These are phyloP conservation scores for Lophium mytilinum DNA, from an alignment of 495 filamentous ascomycete species.

Conservation along the genomic window DNA sequence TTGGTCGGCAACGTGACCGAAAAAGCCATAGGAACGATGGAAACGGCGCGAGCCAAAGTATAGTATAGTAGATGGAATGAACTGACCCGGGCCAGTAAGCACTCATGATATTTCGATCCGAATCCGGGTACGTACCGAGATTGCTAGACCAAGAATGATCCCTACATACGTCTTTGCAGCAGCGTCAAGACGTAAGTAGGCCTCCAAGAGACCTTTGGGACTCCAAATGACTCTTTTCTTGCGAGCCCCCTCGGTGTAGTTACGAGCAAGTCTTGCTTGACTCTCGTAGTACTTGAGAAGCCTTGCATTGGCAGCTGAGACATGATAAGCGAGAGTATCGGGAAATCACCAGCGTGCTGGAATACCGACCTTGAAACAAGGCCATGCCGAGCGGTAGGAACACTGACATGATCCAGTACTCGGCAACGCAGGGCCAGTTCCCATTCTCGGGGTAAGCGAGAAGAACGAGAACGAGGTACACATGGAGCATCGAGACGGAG, in stretches of 20 bases:
- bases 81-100: constrained; percentile 36
- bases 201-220: constrained; percentile 16
- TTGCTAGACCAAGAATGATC: constrained; percentile 17
- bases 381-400: constrained; percentile 63
- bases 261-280: constrained; percentile 12
- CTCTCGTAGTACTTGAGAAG: constrained; percentile 25
- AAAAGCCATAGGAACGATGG: constrained; percentile 47
- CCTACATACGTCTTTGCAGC: constrained; percentile 33
- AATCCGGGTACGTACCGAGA: constrained; percentile 15
- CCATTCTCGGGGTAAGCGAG: constrained; percentile 54
- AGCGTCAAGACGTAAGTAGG: constrained; percentile 38
- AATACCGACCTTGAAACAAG: constrained; percentile 52
- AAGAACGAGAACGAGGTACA: constrained; percentile 54
- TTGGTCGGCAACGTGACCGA: constrained; percentile 37
- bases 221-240: constrained; percentile 16
- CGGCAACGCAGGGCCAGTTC: constrained; percentile 46
- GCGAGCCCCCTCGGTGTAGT: constrained; percentile 18
- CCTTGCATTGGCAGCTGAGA: constrained; percentile 24
- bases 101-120: neutral
- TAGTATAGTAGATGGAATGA: constrained; percentile 49
- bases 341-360: neutral
- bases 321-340: neutral
- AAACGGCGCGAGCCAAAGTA: constrained; percentile 60
- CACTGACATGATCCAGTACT: constrained; percentile 71
- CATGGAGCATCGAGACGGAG: constrained; percentile 52